These are phyloP conservation scores for Aciculosporium take DNA, from an alignment of 2,329 filamentous ascomycete genomes.

Conservation along the genomic window DNA sequence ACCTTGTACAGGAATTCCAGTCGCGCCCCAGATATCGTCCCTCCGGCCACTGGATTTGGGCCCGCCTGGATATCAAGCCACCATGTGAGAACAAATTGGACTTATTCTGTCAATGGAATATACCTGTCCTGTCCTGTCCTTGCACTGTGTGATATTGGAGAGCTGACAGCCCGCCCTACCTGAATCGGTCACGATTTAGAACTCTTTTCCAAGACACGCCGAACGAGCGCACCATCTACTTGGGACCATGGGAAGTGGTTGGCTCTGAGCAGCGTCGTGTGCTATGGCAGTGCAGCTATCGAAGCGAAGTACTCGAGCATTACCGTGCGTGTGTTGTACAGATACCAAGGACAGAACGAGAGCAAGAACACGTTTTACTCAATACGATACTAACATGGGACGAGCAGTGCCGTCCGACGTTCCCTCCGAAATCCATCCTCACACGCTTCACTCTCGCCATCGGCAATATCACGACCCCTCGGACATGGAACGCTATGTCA, in stretches of 20 bases:
- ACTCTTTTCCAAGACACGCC: constrained; percentile 35
- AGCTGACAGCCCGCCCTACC: constrained; percentile 9
- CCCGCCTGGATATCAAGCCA: constrained; percentile 39
- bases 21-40: constrained; percentile 22
- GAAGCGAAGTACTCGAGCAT: constrained; percentile 36
- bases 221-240: constrained; percentile 34
- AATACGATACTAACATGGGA: background rate
- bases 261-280: constrained; percentile 32
- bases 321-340: constrained; percentile 24
- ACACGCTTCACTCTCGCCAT: constrained; percentile 36
- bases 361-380: too few relatives aligned
- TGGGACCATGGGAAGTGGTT: constrained; percentile 39
- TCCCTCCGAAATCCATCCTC: constrained; percentile 30
- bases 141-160: background rate
- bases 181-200: constrained; percentile 16
- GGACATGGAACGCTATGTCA: constrained; percentile 34
- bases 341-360: too few relatives aligned
- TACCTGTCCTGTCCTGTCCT: background rate
- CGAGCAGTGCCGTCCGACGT: constrained; percentile 29
- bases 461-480: constrained; percentile 34
- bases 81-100: constrained; percentile 26
- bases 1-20: constrained; percentile 23
- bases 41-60: constrained; percentile 34
- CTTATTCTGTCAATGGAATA: background rate
- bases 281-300: constrained; percentile 39